phyloP scores from a whole-genome alignment of 1,284 basidiomycete species.

The Melampsora americana region DNA sequence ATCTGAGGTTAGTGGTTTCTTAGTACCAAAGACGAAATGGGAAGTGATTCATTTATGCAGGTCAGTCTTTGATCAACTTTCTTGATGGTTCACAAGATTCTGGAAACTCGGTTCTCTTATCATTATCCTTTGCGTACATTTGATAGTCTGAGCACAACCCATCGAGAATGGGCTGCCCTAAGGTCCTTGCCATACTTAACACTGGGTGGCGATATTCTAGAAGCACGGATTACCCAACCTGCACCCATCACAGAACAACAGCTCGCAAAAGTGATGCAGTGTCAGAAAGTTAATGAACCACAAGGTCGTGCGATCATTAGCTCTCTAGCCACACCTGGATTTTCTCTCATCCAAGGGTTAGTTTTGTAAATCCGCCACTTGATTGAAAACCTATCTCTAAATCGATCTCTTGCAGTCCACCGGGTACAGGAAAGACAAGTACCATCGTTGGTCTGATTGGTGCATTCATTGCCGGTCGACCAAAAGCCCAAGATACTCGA shows the following conservation, averaged over 20 bases:
- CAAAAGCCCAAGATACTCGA: conserved; percentile 50
- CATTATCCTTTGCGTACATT: conserved; percentile 25
- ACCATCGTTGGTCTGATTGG: conserved; percentile 95
- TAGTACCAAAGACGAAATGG: conserved; percentile 68
- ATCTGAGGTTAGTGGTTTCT: conserved; percentile 50
- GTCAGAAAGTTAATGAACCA: conserved; percentile 81
- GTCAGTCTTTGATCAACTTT: conserved; percentile 62
- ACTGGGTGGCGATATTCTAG: conserved; percentile 67
- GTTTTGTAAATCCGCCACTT: conserved; percentile 48
- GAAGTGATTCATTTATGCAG: conserved; percentile 74
- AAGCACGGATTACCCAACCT: conserved; percentile 61
- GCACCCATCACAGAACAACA: conserved; percentile 59
- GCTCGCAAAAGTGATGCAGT: conserved; percentile 66
- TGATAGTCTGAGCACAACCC: conserved; percentile 76
- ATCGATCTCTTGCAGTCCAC: conserved; percentile 64
- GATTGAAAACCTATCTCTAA: conserved; percentile 8
- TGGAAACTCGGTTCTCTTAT: conserved; percentile 41
- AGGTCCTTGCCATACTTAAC: conserved; percentile 79
- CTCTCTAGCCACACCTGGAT: conserved; percentile 70
- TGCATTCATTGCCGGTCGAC: conserved; percentile 68
- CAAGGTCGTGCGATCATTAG: conserved; percentile 86
- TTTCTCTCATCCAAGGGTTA: conserved; percentile 92
- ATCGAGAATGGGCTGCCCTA: conserved; percentile 87
- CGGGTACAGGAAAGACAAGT: conserved; percentile 97
- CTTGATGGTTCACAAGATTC: background rate